Percentiles rank a stretch among this genome's conserved stretches.
These are phyloP conservation scores for Candida neerlandica DNA, from an alignment of 1,139 yeast genomes.

Conservation along the genomic window DNA sequence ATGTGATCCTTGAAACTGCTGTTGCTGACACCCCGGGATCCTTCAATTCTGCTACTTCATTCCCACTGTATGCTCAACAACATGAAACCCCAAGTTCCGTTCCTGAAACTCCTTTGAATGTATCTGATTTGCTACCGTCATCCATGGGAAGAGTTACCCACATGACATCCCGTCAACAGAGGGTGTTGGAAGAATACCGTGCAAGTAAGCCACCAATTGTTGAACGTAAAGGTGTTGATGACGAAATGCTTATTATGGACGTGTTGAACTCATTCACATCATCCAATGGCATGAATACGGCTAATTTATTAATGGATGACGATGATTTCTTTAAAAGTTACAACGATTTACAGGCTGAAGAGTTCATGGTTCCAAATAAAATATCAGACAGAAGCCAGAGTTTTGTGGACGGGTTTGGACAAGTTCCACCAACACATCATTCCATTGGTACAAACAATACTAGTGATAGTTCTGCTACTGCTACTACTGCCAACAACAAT, in stretches of 20 bases:
- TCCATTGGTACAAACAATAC: background rate
- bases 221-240: slow-evolving; percentile 18
- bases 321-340: slow-evolving; percentile 16
- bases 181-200: slow-evolving; percentile 16
- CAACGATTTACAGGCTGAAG: slow-evolving; percentile 14
- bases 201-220: slow-evolving; percentile 16
- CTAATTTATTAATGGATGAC: slow-evolving; percentile 8
- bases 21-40: slow-evolving; percentile 28
- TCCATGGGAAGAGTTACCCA: slow-evolving; percentile 1
- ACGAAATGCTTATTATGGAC: slow-evolving; percentile 16
- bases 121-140: slow-evolving; percentile 23
- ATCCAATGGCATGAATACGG: background rate
- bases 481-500: slow-evolving; percentile 1
- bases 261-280: slow-evolving; percentile 3
- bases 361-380: slow-evolving; percentile 4
- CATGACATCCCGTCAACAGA: slow-evolving; percentile 8
- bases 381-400: background rate
- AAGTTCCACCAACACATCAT: slow-evolving; percentile 1
- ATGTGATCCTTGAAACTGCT: slow-evolving; percentile 6
- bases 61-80: slow-evolving; percentile 11
- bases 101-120: slow-evolving; percentile 24
- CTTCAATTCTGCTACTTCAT: slow-evolving; percentile 24
- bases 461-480: background rate
- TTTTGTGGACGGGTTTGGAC: slow-evolving; percentile 1
- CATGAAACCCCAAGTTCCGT: slow-evolving; percentile 15